Percentiles rank a stretch among this genome's conserved stretches.
phyloP scores from a whole-genome alignment of 352 stramenopile genomes.

The Pilasporangium apinafurcum region DNA sequence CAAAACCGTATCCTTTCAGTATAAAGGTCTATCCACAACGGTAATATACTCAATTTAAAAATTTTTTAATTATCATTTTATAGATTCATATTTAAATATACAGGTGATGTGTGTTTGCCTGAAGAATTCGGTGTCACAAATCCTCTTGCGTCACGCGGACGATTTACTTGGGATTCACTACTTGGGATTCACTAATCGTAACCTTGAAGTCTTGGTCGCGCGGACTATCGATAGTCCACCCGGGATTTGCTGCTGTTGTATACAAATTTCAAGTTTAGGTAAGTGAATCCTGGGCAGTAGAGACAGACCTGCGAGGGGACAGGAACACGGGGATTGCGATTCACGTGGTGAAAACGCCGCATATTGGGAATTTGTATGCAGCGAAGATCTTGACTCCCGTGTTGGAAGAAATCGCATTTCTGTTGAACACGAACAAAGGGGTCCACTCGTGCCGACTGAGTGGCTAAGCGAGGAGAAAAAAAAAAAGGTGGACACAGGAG shows the following conservation, averaged over 20 bases:
- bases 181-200: conserved; percentile 7
- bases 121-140: too few relatives aligned
- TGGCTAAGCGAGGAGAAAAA: too few relatives aligned
- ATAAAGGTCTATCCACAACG: too few relatives aligned
- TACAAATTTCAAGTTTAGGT: not conserved
- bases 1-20: too few relatives aligned
- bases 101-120: too few relatives aligned
- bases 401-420: conserved; percentile 6
- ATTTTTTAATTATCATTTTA: too few relatives aligned
- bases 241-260: not conserved
- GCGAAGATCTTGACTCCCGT: conserved; percentile 6
- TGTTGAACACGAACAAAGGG: not conserved
- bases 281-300: conserved; percentile 2
- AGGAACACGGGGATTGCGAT: conserved; percentile 19
- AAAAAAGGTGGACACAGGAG: not conserved
- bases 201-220: conserved; percentile 3
- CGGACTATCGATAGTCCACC: conserved; percentile 13
- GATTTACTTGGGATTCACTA: conserved; percentile 3
- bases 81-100: too few relatives aligned
- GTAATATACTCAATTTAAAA: too few relatives aligned
- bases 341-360: conserved; percentile 8
- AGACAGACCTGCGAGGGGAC: conserved; percentile 13
- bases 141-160: conserved; percentile 34
- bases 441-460: not conserved
- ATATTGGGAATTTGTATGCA: conserved; percentile 24